Percentiles rank a stretch among this genome's conserved stretches.
phyloP scores from a whole-genome alignment of 148 eudicot genomes.

The Pouteria glomerata region DNA sequence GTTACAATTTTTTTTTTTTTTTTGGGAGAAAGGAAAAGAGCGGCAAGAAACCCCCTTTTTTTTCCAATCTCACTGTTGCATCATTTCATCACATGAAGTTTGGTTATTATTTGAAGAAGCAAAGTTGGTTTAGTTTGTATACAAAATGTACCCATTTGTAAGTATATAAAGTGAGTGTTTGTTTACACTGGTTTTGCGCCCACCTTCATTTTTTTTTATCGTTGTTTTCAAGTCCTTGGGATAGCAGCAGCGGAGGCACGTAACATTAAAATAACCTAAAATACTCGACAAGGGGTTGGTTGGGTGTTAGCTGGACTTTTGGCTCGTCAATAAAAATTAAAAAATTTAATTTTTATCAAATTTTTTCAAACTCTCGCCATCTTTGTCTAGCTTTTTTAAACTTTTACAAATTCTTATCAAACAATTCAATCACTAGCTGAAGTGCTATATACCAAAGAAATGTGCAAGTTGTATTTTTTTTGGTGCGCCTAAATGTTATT shows the following conservation, averaged over 20 bases:
- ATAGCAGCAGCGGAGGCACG: not conserved
- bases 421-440: too few species aligned
- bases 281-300: too few species aligned
- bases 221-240: not conserved
- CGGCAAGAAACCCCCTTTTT: conserved; percentile 23
- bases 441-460: too few species aligned
- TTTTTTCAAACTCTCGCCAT: too few species aligned
- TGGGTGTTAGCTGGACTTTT: too few species aligned
- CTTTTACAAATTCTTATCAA: too few species aligned
- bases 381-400: too few species aligned
- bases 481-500: too few species aligned
- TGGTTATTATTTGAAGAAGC: conserved; percentile 21
- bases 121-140: conserved; percentile 26
- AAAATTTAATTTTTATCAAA: too few species aligned
- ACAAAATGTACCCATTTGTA: conserved; percentile 22
- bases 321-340: too few species aligned
- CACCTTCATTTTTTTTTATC: not conserved
- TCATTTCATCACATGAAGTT: conserved; percentile 23
- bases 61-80: conserved; percentile 12
- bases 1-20: not conserved
- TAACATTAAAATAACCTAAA: too few species aligned
- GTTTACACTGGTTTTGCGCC: conserved; percentile 5
- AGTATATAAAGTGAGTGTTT: conserved; percentile 24
- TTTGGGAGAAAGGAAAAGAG: conserved; percentile 10
- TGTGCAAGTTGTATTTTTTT: too few species aligned